A percentile compares a stretch with the other conserved stretches of the same genome.
Conservation (phyloP, 2,329 filamentous ascomycete species). For the Xylaria multiplex region DNA sequence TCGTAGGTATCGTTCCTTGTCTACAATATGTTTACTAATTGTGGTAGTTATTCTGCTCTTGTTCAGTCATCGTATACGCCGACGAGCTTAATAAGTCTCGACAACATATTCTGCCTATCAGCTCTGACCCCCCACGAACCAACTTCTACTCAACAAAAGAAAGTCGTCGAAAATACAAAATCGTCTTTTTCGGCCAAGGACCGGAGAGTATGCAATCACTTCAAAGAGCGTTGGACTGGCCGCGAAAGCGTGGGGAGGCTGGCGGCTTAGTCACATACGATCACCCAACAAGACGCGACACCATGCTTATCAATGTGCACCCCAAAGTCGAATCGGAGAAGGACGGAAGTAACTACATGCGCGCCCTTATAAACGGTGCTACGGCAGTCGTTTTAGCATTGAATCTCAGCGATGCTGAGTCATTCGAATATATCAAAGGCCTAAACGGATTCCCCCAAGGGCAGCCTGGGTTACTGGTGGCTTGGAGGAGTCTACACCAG, state of each 20-base stretch:
- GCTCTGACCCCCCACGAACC: not conserved
- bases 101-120: conserved; percentile 6
- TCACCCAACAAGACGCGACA: conserved; percentile 10
- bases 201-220: conserved; percentile 7
- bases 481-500: not conserved
- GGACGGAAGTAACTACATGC: conserved; percentile 7
- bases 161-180: conserved; percentile 14
- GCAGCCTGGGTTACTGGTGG: conserved; percentile 18
- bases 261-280: conserved; percentile 14
- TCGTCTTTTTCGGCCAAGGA: conserved; percentile 24
- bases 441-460: conserved; percentile 13
- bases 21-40: not conserved
- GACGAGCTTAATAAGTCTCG: conserved; percentile 18
- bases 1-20: conserved; percentile 8
- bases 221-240: conserved; percentile 2
- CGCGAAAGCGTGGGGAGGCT: not conserved
- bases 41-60: conserved; percentile 19
- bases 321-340: not conserved
- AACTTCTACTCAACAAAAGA: not conserved
- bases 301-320: conserved; percentile 11
- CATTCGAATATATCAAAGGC: conserved; percentile 11
- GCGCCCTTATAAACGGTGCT: not conserved
- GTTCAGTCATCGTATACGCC: conserved; percentile 7
- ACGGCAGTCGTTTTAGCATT: conserved; percentile 5
- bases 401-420: not conserved